phyloP scores from a whole-genome alignment of 73 alveolate genomes.

The Paramecium caudatum region DNA sequence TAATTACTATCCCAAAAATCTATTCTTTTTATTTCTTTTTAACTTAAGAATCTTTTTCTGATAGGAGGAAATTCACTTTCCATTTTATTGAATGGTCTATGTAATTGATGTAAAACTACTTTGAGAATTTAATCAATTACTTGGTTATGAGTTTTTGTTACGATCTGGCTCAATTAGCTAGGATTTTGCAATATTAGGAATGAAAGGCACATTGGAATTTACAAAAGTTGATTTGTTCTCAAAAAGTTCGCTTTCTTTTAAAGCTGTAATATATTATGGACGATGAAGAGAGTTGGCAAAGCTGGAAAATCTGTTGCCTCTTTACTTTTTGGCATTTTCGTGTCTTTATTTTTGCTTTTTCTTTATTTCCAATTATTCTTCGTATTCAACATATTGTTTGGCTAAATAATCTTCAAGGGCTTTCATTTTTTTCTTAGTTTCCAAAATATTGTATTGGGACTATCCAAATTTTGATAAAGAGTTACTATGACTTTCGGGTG shows the following conservation, averaged over 20 bases:
- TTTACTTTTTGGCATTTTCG: not conserved
- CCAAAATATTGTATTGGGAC: too few relatives aligned
- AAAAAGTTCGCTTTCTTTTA: too few relatives aligned
- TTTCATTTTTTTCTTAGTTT: too few relatives aligned
- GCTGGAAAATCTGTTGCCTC: constrained; percentile 10
- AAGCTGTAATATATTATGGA: too few relatives aligned
- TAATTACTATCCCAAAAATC: not conserved
- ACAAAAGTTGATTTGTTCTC: not conserved
- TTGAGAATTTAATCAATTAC: not conserved
- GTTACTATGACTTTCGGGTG: too few relatives aligned
- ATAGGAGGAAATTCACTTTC: constrained; percentile 40
- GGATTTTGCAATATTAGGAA: not conserved
- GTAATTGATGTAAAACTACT: constrained; percentile 3
- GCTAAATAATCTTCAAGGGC: constrained; percentile 1
- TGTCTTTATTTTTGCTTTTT: not conserved
- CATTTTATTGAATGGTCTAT: not conserved
- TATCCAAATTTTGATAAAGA: too few relatives aligned
- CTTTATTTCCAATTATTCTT: not conserved
- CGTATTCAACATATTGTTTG: not conserved
- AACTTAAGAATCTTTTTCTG: not conserved
- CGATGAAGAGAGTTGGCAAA: not conserved
- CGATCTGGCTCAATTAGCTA: not conserved
- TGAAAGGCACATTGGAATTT: not conserved
- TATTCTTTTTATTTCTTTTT: not conserved
- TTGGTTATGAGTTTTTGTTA: not conserved